phyloP scores from a whole-genome alignment of 2,329 filamentous ascomycete species.

The Aspergillus sclerotialis region DNA sequence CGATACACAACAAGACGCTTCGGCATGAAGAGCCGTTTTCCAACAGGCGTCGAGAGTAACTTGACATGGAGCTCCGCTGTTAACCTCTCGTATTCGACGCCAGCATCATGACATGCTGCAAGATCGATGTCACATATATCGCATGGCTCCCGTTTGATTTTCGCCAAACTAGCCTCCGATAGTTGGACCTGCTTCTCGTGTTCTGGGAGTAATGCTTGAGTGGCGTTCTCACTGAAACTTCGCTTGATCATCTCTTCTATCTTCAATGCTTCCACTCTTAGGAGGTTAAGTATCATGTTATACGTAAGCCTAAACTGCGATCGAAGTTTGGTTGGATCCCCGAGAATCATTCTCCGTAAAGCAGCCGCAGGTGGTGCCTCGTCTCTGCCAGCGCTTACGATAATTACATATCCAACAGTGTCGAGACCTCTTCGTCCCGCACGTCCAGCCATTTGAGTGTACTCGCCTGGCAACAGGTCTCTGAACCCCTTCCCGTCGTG shows the following conservation, averaged over 20 bases:
- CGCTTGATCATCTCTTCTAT: conserved; percentile 99
- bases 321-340: conserved; percentile 86
- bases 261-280: conserved; percentile 92
- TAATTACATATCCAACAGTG: conserved; percentile 86
- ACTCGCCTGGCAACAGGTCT: conserved; percentile 87
- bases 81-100: conserved; percentile 71
- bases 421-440: conserved; percentile 90
- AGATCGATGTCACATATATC: conserved; percentile 73
- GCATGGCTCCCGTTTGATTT: conserved; percentile 81
- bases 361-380: conserved; percentile 82
- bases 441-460: conserved; percentile 96
- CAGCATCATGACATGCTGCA: conserved; percentile 71
- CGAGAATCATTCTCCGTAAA: conserved; percentile 88
- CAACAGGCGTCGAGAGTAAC: conserved; percentile 71
- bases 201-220: conserved; percentile 85
- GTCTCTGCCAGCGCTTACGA: conserved; percentile 72
- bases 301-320: conserved; percentile 97
- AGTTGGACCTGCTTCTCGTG: conserved; percentile 92
- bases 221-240: conserved; percentile 97
- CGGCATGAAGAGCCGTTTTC: conserved; percentile 68
- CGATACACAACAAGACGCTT: conserved; percentile 78
- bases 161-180: conserved; percentile 84
- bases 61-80: conserved; percentile 73
- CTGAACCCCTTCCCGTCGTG: conserved; percentile 90
- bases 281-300: conserved; percentile 96